These are phyloP conservation scores for Lactarius deliciosus DNA, from an alignment of 768 basidiomycete species.

Conservation along the genomic window DNA sequence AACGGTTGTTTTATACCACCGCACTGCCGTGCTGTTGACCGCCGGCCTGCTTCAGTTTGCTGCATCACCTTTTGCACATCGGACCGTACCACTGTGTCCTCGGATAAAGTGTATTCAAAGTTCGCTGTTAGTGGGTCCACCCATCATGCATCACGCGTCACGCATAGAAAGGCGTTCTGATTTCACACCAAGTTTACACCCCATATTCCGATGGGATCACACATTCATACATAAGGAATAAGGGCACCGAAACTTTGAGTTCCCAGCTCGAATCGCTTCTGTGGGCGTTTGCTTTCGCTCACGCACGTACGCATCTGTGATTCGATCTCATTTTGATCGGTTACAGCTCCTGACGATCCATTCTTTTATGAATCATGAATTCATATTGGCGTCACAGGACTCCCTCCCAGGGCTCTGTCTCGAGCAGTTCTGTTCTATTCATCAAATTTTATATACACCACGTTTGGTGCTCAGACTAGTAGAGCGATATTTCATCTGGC, in stretches of 20 bases:
- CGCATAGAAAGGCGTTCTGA: constrained; percentile 6
- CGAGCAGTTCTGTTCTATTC: background rate
- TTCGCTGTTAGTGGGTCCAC: constrained; percentile 10
- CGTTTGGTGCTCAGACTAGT: background rate
- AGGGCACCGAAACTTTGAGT: constrained; percentile 2
- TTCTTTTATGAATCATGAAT: constrained; percentile 24
- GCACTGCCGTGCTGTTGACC: background rate
- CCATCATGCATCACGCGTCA: background rate
- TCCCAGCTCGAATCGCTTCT: constrained; percentile 16
- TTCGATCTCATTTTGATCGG: constrained; percentile 25
- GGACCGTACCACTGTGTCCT: background rate
- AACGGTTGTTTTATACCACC: background rate
- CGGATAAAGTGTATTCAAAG: background rate
- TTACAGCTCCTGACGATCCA: constrained; percentile 27
- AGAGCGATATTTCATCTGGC: background rate
- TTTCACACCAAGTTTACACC: background rate
- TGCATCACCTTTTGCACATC: background rate
- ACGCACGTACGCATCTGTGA: constrained; percentile 19
- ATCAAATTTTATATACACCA: background rate
- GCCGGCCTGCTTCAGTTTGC: background rate
- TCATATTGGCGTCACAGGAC: constrained; percentile 2
- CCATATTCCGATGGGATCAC: constrained; percentile 3
- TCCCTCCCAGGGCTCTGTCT: background rate
- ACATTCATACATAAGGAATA: background rate
- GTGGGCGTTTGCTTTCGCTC: constrained; percentile 19